phyloP scores from a whole-genome alignment of 2,329 filamentous ascomycete genomes.

The Xylaria sp. region DNA sequence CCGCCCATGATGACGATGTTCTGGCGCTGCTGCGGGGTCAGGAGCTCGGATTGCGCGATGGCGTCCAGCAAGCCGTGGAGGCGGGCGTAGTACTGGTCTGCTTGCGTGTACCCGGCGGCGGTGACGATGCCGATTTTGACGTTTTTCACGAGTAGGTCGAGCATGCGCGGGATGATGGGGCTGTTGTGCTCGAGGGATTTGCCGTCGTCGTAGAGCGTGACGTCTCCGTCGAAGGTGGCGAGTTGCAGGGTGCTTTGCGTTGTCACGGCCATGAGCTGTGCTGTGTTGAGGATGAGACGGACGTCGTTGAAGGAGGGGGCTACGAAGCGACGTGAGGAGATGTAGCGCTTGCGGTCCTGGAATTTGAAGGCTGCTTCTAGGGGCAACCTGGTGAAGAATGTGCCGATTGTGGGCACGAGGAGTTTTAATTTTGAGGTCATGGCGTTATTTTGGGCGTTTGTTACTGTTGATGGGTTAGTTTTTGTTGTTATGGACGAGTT shows the following conservation, averaged over 20 bases:
- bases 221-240: constrained; percentile 95
- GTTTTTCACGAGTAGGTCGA: constrained; percentile 68
- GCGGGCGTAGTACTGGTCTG: constrained; percentile 77
- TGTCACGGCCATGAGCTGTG: constrained; percentile 88
- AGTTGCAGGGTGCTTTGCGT: constrained; percentile 68
- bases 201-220: constrained; percentile 91
- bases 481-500: background rate
- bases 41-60: constrained; percentile 52
- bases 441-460: constrained; percentile 56
- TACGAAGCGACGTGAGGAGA: constrained; percentile 87
- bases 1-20: constrained; percentile 90
- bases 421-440: constrained; percentile 86
- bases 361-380: constrained; percentile 87
- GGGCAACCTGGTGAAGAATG: constrained; percentile 83
- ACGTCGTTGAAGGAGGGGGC: constrained; percentile 97
- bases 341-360: constrained; percentile 79
- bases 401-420: constrained; percentile 84
- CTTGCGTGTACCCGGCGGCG: constrained; percentile 88
- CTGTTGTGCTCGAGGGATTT: constrained; percentile 69
- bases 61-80: constrained; percentile 83
- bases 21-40: constrained; percentile 63
- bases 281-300: constrained; percentile 86
- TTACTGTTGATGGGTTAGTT: constrained; percentile 45
- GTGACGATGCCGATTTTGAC: constrained; percentile 94
- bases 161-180: constrained; percentile 64